phyloP scores from a whole-genome alignment of 768 basidiomycete species.

The Pleurotus ostreatus region DNA sequence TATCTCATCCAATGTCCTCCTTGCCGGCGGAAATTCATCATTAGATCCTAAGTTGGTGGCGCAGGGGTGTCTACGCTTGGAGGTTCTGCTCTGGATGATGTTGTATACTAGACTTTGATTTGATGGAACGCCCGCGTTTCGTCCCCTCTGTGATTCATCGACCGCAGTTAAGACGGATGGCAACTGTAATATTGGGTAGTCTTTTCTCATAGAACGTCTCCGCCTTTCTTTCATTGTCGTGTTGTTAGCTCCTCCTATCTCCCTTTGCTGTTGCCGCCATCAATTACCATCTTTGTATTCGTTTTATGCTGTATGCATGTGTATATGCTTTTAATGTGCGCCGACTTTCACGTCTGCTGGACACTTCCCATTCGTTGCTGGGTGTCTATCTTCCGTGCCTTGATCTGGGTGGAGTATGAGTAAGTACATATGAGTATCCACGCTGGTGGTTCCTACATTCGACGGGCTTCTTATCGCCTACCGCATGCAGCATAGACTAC shows the following conservation, averaged over 20 bases:
- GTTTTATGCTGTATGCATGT: too few relatives aligned
- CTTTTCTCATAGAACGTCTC: background rate
- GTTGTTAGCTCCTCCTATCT: background rate
- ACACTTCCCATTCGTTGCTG: too few relatives aligned
- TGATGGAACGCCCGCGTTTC: too few relatives aligned
- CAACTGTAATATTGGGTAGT: too few relatives aligned
- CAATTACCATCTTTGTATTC: too few relatives aligned
- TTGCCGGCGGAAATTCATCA: background rate
- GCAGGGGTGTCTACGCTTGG: background rate
- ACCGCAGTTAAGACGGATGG: too few relatives aligned
- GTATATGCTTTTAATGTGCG: too few relatives aligned
- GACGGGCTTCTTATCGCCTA: background rate
- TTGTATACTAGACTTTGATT: too few relatives aligned
- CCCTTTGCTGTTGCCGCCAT: background rate
- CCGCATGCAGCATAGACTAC: background rate
- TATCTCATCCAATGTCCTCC: background rate
- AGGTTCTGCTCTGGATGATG: too few relatives aligned
- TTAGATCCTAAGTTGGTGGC: background rate
- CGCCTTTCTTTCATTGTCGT: too few relatives aligned
- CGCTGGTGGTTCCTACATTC: background rate
- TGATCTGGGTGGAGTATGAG: background rate
- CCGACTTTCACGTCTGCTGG: too few relatives aligned
- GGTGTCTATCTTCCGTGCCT: background rate
- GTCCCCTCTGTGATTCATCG: too few relatives aligned
- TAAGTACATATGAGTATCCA: background rate